Base-by-base conservation (phyloP, 352 stramenopile genomes). In the Phytophthora lateralis region DNA sequence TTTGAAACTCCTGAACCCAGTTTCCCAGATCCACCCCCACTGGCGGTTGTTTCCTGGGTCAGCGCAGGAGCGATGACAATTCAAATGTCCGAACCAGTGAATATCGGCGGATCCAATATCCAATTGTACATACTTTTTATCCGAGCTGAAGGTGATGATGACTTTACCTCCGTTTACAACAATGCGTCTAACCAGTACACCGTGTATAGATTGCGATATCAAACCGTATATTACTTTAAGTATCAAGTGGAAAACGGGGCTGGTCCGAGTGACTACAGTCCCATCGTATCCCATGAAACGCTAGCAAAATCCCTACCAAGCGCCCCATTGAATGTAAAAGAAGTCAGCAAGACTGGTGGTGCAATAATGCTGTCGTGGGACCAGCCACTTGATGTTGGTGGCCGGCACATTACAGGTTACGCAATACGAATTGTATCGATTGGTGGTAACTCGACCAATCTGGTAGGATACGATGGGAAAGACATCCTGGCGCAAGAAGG, bases 41-140 rank as follows among this genome's bases (percentile, higher is more conserved):
- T 39, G 2, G 60, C 73, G 0, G 71, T 37, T 9, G 54, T 88
- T 10, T 64, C 54, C 0, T 78, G 67, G 50, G 24, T 61, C 1
- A 84, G 71, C 3, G 80, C 78, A n/a, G 78, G 80, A 0, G 76
- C 76, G 7, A 83, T 90, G 61, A 83, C 55, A 1, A 70, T 85
- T 9, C 15, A 48, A 42, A 90, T 90, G 80, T 75, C 72, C 39
- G 69, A 75, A 9, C 72, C 78, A 0, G 5, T 71, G 10, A 87
- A 90, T 21, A 18, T 81, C 15, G 82, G 78, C 12, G 80, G 78
- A 0, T 74, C 75, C 0, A 53, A 56, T n/a, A 81, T 88, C 1
- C 49, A 73, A 15, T 17, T 61, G 37, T 89, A 86, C 52, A 48
- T 55, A 6, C 39, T 91, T 18, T 84, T 68, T 17, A 52, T 82